phyloP scores from a whole-genome alignment of 2,329 filamentous ascomycete species.

The Pseudogymnoascus pannorum region DNA sequence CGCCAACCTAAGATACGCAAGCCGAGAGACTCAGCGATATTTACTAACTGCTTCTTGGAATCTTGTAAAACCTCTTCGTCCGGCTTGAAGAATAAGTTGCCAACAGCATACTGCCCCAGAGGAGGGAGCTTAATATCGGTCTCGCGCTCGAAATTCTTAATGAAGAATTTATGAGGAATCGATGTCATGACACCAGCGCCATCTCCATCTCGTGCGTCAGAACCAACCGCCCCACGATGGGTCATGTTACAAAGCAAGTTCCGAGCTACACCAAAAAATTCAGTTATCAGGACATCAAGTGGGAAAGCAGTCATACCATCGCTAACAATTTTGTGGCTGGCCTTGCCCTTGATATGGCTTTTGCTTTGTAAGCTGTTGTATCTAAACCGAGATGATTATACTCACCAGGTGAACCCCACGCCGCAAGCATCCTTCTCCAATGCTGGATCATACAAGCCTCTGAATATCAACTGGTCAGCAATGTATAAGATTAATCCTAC shows the following conservation, averaged over 20 bases:
- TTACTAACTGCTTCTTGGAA: conserved; percentile 88
- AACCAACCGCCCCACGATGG: conserved; percentile 95
- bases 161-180: conserved; percentile 95
- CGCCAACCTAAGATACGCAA: conserved; percentile 93
- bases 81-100: conserved; percentile 98
- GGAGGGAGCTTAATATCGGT: conserved; percentile 81
- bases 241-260: conserved; percentile 99
- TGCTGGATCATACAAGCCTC: conserved; percentile 88
- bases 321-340: conserved; percentile 97
- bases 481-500: not conserved
- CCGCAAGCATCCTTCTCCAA: conserved; percentile 98
- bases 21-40: conserved; percentile 80
- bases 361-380: conserved; percentile 17
- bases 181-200: conserved; percentile 99
- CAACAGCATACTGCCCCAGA: conserved; percentile 88
- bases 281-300: conserved; percentile 27
- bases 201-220: conserved; percentile 94
- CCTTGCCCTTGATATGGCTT: conserved; percentile 93
- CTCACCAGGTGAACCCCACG: conserved; percentile 96
- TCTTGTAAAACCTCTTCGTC: conserved; percentile 83
- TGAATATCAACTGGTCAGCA: conserved; percentile 21
- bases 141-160: conserved; percentile 95
- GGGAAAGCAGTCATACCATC: conserved; percentile 62
- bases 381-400: conserved; percentile 20
- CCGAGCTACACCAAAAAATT: conserved; percentile 50